Percentiles rank a stretch among this genome's conserved stretches.
Evolutionary conservation across 768 basidiomycete genomes (phyloP).

Genomic region (Russula ochroleuca): DNA sequence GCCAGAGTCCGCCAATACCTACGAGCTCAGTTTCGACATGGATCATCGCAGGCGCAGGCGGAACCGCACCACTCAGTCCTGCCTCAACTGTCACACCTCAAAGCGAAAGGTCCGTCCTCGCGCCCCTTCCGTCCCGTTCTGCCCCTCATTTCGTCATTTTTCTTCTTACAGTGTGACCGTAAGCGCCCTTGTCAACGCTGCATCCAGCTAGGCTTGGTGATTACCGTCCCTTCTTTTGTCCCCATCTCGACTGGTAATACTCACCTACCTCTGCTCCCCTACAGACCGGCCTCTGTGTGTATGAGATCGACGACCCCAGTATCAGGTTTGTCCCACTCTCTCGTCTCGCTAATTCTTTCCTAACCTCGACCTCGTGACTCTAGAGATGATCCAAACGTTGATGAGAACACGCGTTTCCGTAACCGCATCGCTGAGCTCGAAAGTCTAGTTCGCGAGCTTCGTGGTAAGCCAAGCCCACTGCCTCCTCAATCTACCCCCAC

Average conservation of each 20-base stretch:
- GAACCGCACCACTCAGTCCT: conserved; percentile 88
- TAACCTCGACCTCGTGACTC: not conserved
- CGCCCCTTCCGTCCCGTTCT: conserved; percentile 11
- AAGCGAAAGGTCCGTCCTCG: conserved; percentile 71
- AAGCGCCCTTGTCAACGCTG: conserved; percentile 89
- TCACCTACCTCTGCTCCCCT: conserved; percentile 9
- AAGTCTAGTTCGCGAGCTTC: conserved; percentile 82
- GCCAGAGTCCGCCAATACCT: conserved; percentile 34
- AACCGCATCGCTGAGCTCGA: conserved; percentile 91
- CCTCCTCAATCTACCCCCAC: not conserved
- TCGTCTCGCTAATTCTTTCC: not conserved
- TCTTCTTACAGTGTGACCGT: conserved; percentile 83
- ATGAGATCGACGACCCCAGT: conserved; percentile 89
- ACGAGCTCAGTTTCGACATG: conserved; percentile 55
- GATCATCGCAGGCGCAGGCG: conserved; percentile 81
- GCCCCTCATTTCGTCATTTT: conserved; percentile 19
- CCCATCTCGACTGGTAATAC: conserved; percentile 22
- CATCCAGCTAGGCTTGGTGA: conserved; percentile 82
- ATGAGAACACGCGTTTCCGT: conserved; percentile 80
- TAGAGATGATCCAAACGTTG: conserved; percentile 84
- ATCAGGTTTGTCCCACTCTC: conserved; percentile 49
- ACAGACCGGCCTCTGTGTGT: conserved; percentile 90
- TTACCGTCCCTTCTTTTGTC: conserved; percentile 5
- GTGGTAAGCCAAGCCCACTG: conserved; percentile 45
- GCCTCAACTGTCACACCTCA: conserved; percentile 86